Evolutionary conservation across 495 filamentous ascomycete genomes (phyloP).

Genomic region (Lophiotrema nucula): DNA sequence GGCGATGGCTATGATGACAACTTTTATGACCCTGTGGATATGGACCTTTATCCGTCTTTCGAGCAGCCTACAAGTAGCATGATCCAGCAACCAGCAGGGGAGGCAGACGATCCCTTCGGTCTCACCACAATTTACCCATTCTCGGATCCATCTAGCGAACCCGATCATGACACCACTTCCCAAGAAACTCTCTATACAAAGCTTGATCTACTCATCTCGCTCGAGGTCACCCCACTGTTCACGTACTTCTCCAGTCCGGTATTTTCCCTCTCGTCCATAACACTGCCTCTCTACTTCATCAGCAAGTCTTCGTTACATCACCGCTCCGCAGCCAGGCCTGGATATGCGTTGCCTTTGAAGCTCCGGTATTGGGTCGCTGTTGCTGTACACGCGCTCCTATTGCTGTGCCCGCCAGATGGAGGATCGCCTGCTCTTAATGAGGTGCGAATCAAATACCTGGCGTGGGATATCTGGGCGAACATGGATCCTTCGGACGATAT

Average conservation of each 20-base stretch:
- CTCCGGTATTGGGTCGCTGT: conserved; percentile 22
- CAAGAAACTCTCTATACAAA: conserved; percentile 8
- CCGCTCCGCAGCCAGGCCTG: not conserved
- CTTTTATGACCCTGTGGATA: conserved; percentile 4
- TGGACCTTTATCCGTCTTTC: conserved; percentile 6
- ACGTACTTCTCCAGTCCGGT: conserved; percentile 10
- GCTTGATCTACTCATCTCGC: conserved; percentile 9
- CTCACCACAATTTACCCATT: conserved; percentile 20
- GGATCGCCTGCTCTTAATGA: conserved; percentile 4
- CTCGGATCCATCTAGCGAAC: conserved; percentile 3
- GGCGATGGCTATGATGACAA: conserved; percentile 27
- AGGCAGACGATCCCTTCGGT: conserved; percentile 17
- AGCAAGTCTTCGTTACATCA: not conserved
- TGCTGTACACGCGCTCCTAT: conserved; percentile 17
- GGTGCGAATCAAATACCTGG: conserved; percentile 21
- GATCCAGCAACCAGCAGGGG: not conserved
- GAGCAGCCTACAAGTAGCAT: not conserved
- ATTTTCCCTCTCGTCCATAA: conserved; percentile 25
- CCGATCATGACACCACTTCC: not conserved
- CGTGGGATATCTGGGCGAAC: conserved; percentile 24
- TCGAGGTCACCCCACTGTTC: conserved; percentile 29
- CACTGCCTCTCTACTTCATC: conserved; percentile 27
- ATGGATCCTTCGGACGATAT: conserved; percentile 23
- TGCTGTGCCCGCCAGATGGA: conserved; percentile 6
- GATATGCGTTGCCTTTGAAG: conserved; percentile 6